Conservation (phyloP, 768 basidiomycete species). For the Phanerochaete sordida region DNA sequence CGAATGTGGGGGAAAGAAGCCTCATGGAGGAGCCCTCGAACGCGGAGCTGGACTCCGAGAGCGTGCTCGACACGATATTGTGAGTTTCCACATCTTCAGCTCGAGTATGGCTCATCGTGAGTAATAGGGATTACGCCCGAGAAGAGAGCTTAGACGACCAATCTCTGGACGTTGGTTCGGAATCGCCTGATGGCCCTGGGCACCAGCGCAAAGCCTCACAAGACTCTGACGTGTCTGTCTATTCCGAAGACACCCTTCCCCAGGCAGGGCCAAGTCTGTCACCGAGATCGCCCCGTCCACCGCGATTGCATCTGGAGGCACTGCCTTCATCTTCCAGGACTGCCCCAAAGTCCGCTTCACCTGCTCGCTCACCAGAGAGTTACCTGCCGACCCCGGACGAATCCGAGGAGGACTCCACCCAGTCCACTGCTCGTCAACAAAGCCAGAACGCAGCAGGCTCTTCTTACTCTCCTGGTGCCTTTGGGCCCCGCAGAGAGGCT, state of each 20-base stretch:
- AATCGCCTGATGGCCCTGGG: not conserved
- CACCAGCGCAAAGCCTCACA: slow-evolving; percentile 51
- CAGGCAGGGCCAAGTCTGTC: not conserved
- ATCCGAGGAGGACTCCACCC: slow-evolving; percentile 41
- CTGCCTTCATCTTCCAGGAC: slow-evolving; percentile 34
- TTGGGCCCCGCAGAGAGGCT: slow-evolving; percentile 31
- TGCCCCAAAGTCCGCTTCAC: slow-evolving; percentile 29
- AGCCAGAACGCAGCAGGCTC: slow-evolving; percentile 38
- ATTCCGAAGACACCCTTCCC: slow-evolving; percentile 32
- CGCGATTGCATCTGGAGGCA: slow-evolving; percentile 40
- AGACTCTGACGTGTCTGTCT: slow-evolving; percentile 54
- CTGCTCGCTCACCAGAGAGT: slow-evolving; percentile 49
- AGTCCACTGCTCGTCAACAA: slow-evolving; percentile 21
- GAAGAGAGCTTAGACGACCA: not conserved
- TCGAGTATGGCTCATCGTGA: not conserved
- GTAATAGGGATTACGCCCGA: slow-evolving; percentile 6
- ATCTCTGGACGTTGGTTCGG: slow-evolving; percentile 8
- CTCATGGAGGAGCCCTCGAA: slow-evolving; percentile 36
- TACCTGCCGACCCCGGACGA: slow-evolving; percentile 58
- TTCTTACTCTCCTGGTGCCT: slow-evolving; percentile 40
- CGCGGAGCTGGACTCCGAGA: slow-evolving; percentile 35
- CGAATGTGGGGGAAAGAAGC: slow-evolving; percentile 42
- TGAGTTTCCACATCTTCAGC: not conserved
- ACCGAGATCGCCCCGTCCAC: slow-evolving; percentile 27
- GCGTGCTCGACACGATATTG: slow-evolving; percentile 13